These are phyloP conservation scores for Pythium volutum DNA, from an alignment of 352 stramenopile genomes.

Conservation along the genomic window DNA sequence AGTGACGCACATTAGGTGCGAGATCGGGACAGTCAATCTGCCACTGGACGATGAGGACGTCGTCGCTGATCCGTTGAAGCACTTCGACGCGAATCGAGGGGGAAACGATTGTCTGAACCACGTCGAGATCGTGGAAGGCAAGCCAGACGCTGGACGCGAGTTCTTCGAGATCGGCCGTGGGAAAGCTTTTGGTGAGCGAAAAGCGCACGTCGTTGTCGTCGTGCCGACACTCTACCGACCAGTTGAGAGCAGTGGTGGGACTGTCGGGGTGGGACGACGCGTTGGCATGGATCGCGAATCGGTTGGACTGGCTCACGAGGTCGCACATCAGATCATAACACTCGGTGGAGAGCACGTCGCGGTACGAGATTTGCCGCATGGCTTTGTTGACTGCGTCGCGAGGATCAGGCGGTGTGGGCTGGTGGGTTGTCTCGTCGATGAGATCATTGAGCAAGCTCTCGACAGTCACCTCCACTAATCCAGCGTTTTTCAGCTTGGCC, in stretches of 20 bases:
- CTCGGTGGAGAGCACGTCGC: constrained; percentile 22
- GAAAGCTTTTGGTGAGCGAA: constrained; percentile 26
- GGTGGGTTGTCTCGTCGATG: constrained; percentile 20
- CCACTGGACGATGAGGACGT: constrained; percentile 26
- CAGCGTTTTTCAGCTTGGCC: constrained; percentile 24
- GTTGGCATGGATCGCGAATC: constrained; percentile 23
- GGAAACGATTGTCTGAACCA: constrained; percentile 24
- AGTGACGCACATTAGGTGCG: constrained; percentile 21
- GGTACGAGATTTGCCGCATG: constrained; percentile 16
- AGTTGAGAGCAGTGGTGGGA: constrained; percentile 10
- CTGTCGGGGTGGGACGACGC: not conserved
- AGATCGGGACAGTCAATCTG: constrained; percentile 25
- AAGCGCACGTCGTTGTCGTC: constrained; percentile 26
- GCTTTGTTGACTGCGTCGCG: not conserved
- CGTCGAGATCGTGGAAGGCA: constrained; percentile 20
- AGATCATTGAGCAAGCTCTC: constrained; percentile 28
- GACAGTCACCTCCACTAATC: constrained; percentile 24
- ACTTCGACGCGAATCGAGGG: constrained; percentile 20
- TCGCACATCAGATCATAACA: constrained; percentile 31
- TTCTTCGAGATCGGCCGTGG: constrained; percentile 15
- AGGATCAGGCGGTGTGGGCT: not conserved
- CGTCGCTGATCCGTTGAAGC: constrained; percentile 27
- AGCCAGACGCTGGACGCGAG: constrained; percentile 25
- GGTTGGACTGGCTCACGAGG: constrained; percentile 23
- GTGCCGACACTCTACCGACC: constrained; percentile 19